These are phyloP conservation scores for Prinsepia uniflora DNA, from an alignment of 306 rosid species.

Conservation along the genomic window DNA sequence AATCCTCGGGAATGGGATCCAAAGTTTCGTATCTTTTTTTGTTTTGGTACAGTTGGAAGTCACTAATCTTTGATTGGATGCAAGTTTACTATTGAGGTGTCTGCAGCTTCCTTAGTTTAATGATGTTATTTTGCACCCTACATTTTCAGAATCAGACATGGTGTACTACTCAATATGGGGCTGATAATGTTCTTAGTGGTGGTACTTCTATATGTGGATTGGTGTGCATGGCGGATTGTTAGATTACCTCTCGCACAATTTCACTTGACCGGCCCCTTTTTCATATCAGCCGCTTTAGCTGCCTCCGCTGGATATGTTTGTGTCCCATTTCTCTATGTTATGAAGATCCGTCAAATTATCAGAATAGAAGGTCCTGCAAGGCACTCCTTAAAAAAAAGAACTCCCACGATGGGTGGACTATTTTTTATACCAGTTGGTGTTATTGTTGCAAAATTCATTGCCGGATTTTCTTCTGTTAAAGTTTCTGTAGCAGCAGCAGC, in stretches of 20 bases:
- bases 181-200: conserved; percentile 50
- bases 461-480: conserved; percentile 66
- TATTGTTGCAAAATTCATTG: conserved; percentile 48
- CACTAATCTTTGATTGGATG: neutral
- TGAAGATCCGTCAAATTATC: conserved; percentile 58
- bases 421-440: conserved; percentile 78
- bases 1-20: neutral
- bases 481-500: conserved; percentile 63
- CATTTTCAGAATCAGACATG: conserved; percentile 64
- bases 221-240: conserved; percentile 90
- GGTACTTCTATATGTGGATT: conserved; percentile 74
- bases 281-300: conserved; percentile 61
- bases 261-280: conserved; percentile 80
- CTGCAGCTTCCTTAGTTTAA: conserved; percentile 17
- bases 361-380: conserved; percentile 51
- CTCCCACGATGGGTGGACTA: conserved; percentile 93
- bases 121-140: conserved; percentile 18
- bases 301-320: conserved; percentile 81
- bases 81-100: neutral
- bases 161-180: conserved; percentile 54
- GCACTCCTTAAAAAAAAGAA: conserved; percentile 46
- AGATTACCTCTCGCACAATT: conserved; percentile 73
- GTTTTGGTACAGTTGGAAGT: neutral
- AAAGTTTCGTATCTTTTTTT: neutral
- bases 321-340: conserved; percentile 57